Evolutionary conservation across 441 rosid genomes (phyloP), one percentile per base, ranked within the genome.

Genomic region (Brassica balearica): DNA sequence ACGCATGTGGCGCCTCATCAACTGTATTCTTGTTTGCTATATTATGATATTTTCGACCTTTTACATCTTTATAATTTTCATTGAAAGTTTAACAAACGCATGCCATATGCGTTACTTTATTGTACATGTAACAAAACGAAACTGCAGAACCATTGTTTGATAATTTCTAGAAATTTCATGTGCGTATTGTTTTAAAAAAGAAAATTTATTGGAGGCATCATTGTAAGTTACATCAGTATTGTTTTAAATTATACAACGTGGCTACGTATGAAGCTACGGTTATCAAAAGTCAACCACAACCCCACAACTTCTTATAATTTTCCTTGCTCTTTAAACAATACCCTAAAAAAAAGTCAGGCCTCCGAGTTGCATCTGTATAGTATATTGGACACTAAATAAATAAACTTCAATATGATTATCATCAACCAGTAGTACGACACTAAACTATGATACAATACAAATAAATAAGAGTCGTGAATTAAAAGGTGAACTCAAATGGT

Each of bases 401-500:
- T 41, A 9, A 41, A 41, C 48, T 6, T 25, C 5, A 25, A 25
- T 25, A 25, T 25, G 27, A 25, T 25, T 25, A 25, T 25, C 27
- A 25, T 23, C 88, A 95, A 96, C 43, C 51, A 36, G 2, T 38
- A 69, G 14, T 53, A 51, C 3, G 55, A 36, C 14, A n/a, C 22
- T 70, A 2, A 3, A 17, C 15, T 64, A 65, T 9, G 56, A 32
- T 3, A 63, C 1, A 41, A 9, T 3, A 58, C 55, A n/a, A 9
- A 12, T 19, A 66, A 56, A 43, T 41, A 72, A n/a, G 46, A 69
- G 29, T 19, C 58, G 59, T 64, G 43, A 23, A 61, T 25, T 48
- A 78, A 36, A 56, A 68, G 60, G 25, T 53, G 53, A 73, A 53
- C 69, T 12, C 12, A 68, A 68, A 32, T 34, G 65, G 69, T 79